Evolutionary conservation across 805 yeast genomes (phyloP), one percentile per base, ranked within the genome.

Genomic region (Kodamaea sagamina): DNA sequence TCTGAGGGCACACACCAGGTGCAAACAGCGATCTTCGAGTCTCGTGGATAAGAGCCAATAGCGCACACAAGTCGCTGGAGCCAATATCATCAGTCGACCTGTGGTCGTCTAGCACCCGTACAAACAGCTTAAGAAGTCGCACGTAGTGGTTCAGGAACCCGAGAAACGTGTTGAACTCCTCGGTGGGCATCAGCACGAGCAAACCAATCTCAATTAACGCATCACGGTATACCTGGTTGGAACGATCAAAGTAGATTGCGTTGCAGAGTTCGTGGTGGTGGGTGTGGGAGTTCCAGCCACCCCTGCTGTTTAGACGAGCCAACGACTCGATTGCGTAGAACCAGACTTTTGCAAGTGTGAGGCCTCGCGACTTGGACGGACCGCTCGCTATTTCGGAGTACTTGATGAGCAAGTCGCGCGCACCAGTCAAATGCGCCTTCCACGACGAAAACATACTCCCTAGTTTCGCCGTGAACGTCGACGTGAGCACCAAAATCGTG

Each of bases 91-190:
- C 17, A 16, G 34, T 29, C 11, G 19, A 13, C 11, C 34, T 29
- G 18, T 29, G 34, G 19, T 29, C 34, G 19, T 29, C 34, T 4
- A 29, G 34, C 10, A 39, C 16, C 5, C 18, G 27, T 16, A 44
- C 32, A 31, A 58, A 56, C 39, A 63, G 65, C 43, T 66, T 54
- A 7, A 58, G 48, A 10, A 63, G 51, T 16, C 46, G 42, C 1
- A 66, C 65, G 8, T 56, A 50, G 18, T 55, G 52, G 47, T 58
- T 51, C 8, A 60, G 54, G 45, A 53, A 65, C 9, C 74, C 74
- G 46, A 63, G 52, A 44, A 54, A 67, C 18, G 68, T 41, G 45
- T 67, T 67, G 50, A 65, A 67, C 11, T 52, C 53, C 10, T 41
- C 32, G 39, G 39, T 49, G 17, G 27, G 31, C 2, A 49, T 48